These are phyloP conservation scores for Ustilago trichophora DNA, from an alignment of 1,284 basidiomycete species.

Conservation along the genomic window DNA sequence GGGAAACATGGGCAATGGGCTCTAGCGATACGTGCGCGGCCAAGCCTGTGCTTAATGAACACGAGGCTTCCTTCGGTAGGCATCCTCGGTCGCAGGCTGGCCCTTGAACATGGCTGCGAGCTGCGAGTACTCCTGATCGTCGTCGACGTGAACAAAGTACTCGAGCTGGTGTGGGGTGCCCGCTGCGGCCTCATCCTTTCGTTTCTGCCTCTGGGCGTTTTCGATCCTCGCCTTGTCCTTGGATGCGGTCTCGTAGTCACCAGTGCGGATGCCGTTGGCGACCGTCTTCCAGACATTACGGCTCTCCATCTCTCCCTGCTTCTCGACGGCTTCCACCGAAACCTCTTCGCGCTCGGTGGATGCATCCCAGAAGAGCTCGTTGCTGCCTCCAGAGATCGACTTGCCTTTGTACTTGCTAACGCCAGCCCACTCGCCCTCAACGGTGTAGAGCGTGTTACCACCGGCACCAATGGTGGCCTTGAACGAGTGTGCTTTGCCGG, in stretches of 20 bases:
- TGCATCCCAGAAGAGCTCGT: constrained; percentile 70
- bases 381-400: constrained; percentile 50
- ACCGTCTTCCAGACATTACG: constrained; percentile 86
- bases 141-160: constrained; percentile 63
- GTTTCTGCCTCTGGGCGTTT: constrained; percentile 90
- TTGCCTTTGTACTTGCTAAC: constrained; percentile 70
- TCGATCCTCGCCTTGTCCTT: constrained; percentile 91
- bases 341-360: constrained; percentile 76
- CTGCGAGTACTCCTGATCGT: constrained; percentile 66
- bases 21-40: background rate
- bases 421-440: constrained; percentile 90
- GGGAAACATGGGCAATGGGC: background rate
- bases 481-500: constrained; percentile 90
- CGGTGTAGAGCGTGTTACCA: constrained; percentile 70
- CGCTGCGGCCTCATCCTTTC: constrained; percentile 81
- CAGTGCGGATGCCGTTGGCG: constrained; percentile 86
- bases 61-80: constrained; percentile 46
- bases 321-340: constrained; percentile 72
- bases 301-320: constrained; percentile 85
- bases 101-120: constrained; percentile 54
- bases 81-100: constrained; percentile 52
- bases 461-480: constrained; percentile 78
- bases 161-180: constrained; percentile 75
- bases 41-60: constrained; percentile 4
- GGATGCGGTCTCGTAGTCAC: constrained; percentile 90